Percentiles rank a stretch among this genome's conserved stretches.
Conservation (phyloP, 2,329 filamentous ascomycete species). For the Eutypa lata region DNA sequence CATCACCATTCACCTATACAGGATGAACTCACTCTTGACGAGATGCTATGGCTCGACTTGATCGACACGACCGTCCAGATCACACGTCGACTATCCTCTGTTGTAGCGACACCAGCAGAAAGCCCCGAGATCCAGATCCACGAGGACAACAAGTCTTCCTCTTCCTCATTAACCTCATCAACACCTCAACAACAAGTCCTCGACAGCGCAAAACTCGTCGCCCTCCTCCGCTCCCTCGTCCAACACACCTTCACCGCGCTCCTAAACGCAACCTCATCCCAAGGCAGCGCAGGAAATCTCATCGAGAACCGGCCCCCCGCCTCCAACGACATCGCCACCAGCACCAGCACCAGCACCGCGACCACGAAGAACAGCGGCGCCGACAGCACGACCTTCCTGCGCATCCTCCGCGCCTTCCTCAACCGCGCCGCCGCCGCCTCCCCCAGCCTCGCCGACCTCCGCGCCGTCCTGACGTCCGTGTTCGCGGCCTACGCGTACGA, state of each 20-base stretch:
- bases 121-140: constrained; percentile 17
- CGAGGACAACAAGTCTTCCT: constrained; percentile 5
- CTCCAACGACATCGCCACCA: background rate
- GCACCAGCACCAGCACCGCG: background rate
- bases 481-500: constrained; percentile 97
- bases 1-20: constrained; percentile 43
- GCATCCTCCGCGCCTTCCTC: constrained; percentile 85
- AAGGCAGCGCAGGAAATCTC: constrained; percentile 26
- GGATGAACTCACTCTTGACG: constrained; percentile 49
- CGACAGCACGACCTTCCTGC: constrained; percentile 76
- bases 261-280: constrained; percentile 67
- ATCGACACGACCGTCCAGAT: constrained; percentile 61
- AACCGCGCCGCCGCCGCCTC: constrained; percentile 76
- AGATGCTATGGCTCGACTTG: constrained; percentile 58
- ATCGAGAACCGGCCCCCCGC: constrained; percentile 10
- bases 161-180: too few relatives aligned
- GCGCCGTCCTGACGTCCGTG: constrained; percentile 80
- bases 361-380: background rate
- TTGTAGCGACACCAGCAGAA: constrained; percentile 36
- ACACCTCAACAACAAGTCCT: constrained; percentile 32
- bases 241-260: constrained; percentile 90
- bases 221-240: constrained; percentile 72
- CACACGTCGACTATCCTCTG: constrained; percentile 60
- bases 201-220: constrained; percentile 60
- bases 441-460: constrained; percentile 82